Evolutionary conservation across 2,329 filamentous ascomycete species (phyloP).

Genomic region (Aspergillus terreus): DNA sequence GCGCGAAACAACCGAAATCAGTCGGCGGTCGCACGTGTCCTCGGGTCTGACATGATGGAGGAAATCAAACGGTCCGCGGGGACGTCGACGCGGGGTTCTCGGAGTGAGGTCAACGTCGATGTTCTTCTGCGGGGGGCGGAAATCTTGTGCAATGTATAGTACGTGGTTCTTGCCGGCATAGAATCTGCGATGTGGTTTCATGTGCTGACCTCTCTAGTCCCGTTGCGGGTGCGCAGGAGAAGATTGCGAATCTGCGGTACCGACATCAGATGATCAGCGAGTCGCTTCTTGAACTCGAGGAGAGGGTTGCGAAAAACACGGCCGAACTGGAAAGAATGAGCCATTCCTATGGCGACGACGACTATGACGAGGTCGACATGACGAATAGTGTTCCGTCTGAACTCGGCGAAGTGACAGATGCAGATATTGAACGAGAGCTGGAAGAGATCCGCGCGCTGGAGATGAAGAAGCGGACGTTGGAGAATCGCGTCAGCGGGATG

Average conservation of each 20-base stretch:
- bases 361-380: slow-evolving; percentile 53
- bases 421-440: slow-evolving; percentile 45
- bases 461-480: slow-evolving; percentile 58
- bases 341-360: slow-evolving; percentile 51
- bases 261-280: slow-evolving; percentile 67
- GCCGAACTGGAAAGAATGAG: slow-evolving; percentile 72
- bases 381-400: slow-evolving; percentile 27
- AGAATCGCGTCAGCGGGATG: slow-evolving; percentile 64
- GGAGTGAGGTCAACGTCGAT: slow-evolving; percentile 79
- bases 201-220: slow-evolving; percentile 47
- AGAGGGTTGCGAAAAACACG: slow-evolving; percentile 71
- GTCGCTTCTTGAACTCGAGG: slow-evolving; percentile 77
- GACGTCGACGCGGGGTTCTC: slow-evolving; percentile 49
- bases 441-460: slow-evolving; percentile 61
- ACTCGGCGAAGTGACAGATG: slow-evolving; percentile 34
- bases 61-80: slow-evolving; percentile 63
- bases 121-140: slow-evolving; percentile 80
- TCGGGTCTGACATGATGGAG: slow-evolving; percentile 82
- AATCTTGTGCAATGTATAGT: slow-evolving; percentile 85
- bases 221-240: slow-evolving; percentile 71
- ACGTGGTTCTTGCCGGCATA: no score
- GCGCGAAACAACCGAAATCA: slow-evolving; percentile 63
- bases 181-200: no score
- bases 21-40: slow-evolving; percentile 79
- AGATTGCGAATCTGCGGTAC: slow-evolving; percentile 67